These are phyloP conservation scores for Cutaneotrichosporon arboriforme DNA, from an alignment of 1,284 basidiomycete genomes.

Conservation along the genomic window DNA sequence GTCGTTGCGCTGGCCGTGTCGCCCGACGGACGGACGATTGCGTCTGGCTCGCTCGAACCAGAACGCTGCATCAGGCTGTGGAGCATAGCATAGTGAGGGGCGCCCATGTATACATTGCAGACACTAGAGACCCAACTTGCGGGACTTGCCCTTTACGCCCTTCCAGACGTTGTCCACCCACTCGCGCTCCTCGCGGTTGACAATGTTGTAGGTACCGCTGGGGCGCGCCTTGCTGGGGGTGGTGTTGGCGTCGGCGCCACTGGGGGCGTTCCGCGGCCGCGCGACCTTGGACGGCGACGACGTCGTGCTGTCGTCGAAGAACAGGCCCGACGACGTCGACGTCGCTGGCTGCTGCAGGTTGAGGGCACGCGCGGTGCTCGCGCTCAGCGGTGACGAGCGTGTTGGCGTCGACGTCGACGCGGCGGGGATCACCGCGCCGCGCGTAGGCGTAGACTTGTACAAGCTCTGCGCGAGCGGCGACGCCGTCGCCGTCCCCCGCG, in stretches of 20 bases:
- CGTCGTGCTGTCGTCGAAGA: slow-evolving; percentile 24
- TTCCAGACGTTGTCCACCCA: slow-evolving; percentile 45
- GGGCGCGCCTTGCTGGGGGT: neutral
- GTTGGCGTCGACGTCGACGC: neutral
- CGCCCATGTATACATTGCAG: neutral
- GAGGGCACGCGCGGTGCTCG: slow-evolving; percentile 30
- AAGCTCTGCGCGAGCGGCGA: slow-evolving; percentile 11
- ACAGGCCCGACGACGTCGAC: slow-evolving; percentile 27
- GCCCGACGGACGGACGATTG: slow-evolving; percentile 10
- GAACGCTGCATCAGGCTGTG: slow-evolving; percentile 13
- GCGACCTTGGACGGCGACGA: slow-evolving; percentile 13
- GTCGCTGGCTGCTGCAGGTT: slow-evolving; percentile 22
- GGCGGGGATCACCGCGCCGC: neutral
- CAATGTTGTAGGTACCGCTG: slow-evolving; percentile 29
- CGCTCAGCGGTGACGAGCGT: slow-evolving; percentile 22
- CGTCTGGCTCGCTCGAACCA: slow-evolving; percentile 17
- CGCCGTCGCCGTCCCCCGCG: neutral
- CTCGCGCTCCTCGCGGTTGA: slow-evolving; percentile 42
- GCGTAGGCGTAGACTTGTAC: slow-evolving; percentile 13
- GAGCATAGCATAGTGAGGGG: slow-evolving; percentile 1
- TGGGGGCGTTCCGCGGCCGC: neutral
- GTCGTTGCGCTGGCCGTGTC: slow-evolving; percentile 44
- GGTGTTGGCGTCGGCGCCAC: neutral
- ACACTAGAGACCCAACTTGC: slow-evolving; percentile 19
- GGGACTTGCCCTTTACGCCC: slow-evolving; percentile 36